Base-by-base conservation (phyloP, 768 basidiomycete species). In the Paxillus involutus region DNA sequence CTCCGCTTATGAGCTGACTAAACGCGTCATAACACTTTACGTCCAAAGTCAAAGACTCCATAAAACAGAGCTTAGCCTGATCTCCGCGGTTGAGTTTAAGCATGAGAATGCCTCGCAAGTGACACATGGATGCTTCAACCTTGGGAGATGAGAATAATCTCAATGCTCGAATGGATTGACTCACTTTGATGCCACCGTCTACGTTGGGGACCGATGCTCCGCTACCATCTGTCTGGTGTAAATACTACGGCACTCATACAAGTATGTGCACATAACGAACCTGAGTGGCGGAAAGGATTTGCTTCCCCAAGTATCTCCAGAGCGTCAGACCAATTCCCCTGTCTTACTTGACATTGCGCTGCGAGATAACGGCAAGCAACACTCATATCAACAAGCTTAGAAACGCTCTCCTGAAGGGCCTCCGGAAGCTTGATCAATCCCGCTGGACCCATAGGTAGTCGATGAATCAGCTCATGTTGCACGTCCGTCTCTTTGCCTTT, bases 21-120 rank as follows among this genome's bases (percentile, higher is more conserved):
- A 97, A 98, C 2, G 94, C 88, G 59, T 98, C 97, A 63, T 93
- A 98, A 69, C 96, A 98, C 71, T 97, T 97, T 33, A 98, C 92
- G 60, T 99, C 97, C 19, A 98, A 78, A 2, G 89, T 82, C 19
- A 99, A 79, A 1, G 97, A 95, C 65, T 99, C 96, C 85, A 97
- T 88, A 64, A 98, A 97, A 61, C 91, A 93, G 47, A 90, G 80
- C 67, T 98, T 98, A 1, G 97, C 97, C 62, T 89, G 83, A 48
- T 94, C 89, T 19, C 87, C 86, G 11, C 94, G 88, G 62, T 93
- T 94, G 14, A 98, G 78, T 65, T 97, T 95, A 49, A 95, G 86
- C 85, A 98, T 96, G 17, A 99, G 78, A 21, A 97, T 73, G 12
- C 95, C 97, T 51, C 97, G 84, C 16, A 99, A 77, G 65, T 96